Evolutionary conservation across 352 stramenopile species (phyloP).

Genomic region (Ophiocytium majus): DNA sequence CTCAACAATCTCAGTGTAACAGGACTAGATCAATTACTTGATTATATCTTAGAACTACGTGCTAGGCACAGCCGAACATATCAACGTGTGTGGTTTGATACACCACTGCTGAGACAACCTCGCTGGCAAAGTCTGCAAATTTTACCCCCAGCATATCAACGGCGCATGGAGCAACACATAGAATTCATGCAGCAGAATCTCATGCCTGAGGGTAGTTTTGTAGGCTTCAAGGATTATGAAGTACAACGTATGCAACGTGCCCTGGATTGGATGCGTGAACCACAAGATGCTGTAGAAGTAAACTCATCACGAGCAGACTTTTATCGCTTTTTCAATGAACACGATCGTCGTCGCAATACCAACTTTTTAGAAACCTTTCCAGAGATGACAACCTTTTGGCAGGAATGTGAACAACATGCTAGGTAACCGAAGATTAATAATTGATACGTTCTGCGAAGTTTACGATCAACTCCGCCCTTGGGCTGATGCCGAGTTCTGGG

Average conservation of each 20-base stretch:
- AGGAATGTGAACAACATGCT: too few relatives aligned
- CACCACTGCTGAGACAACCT: background rate
- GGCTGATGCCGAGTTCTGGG: too few relatives aligned
- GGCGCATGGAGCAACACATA: background rate
- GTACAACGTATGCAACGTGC: background rate
- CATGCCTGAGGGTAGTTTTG: background rate
- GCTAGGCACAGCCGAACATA: background rate
- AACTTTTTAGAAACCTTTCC: conserved; percentile 9
- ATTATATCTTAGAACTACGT: background rate
- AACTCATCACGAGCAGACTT: background rate
- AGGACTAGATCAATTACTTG: background rate
- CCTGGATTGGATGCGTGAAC: background rate
- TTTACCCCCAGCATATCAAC: background rate
- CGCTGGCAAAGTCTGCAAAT: background rate
- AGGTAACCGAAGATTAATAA: too few relatives aligned
- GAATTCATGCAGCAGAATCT: background rate
- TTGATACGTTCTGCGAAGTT: too few relatives aligned
- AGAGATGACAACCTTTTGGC: conserved; percentile 4
- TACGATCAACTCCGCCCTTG: too few relatives aligned
- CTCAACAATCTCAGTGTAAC: background rate
- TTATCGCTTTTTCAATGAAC: background rate
- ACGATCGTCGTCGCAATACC: background rate
- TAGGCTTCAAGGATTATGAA: background rate
- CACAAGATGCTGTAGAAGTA: background rate
- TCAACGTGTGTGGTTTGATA: background rate